A percentile compares a stretch with the other conserved stretches of the same genome.
phyloP scores from a whole-genome alignment of 306 rosid species.

The Cucumis cinereus region DNA sequence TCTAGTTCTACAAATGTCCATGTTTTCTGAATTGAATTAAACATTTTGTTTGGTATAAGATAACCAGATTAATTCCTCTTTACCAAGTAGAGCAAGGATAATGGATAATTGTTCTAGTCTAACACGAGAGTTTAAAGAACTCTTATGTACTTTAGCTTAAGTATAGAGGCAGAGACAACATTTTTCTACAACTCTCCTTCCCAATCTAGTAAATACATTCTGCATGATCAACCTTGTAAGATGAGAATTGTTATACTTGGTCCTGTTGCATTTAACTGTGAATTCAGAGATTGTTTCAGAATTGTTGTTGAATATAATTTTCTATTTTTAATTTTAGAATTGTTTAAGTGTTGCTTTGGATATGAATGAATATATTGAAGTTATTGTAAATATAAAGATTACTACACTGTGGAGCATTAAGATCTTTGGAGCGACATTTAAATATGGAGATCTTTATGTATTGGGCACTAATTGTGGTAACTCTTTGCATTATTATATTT shows the following conservation, averaged over 20 bases:
- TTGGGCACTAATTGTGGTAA: constrained; percentile 95
- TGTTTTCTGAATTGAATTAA: background rate
- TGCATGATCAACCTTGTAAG: background rate
- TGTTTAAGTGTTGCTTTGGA: background rate
- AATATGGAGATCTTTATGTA: constrained; percentile 87
- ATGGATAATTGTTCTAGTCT: too few relatives aligned
- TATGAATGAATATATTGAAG: background rate
- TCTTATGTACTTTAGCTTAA: too few relatives aligned
- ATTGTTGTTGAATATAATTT: background rate
- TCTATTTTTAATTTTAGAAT: background rate
- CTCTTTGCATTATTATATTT: background rate
- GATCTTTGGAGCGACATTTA: constrained; percentile 80
- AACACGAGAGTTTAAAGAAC: too few relatives aligned
- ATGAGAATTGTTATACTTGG: background rate
- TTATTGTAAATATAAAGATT: background rate
- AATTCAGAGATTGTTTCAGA: background rate
- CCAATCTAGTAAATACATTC: too few relatives aligned
- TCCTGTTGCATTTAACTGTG: background rate
- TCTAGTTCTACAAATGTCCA: background rate
- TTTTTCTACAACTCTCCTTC: background rate
- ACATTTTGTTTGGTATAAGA: background rate
- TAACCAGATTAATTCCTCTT: background rate
- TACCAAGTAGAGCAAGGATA: background rate
- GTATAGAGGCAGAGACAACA: too few relatives aligned
- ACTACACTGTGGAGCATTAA: constrained; percentile 37